phyloP scores from a whole-genome alignment of 177 flowering plant genomes.

The Vitis hybrid region DNA sequence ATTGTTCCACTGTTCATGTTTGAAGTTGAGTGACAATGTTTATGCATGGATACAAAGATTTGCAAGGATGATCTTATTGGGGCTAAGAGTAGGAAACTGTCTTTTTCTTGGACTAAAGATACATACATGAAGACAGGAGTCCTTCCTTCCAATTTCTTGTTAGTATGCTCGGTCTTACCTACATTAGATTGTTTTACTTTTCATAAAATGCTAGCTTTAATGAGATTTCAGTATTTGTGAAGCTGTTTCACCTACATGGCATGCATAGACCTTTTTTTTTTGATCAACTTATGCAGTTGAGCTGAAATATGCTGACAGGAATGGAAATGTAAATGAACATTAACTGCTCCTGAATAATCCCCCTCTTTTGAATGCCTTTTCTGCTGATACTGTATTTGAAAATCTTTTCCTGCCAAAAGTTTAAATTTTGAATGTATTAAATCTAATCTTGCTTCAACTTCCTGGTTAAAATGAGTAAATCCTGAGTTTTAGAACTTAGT shows the following conservation, averaged over 20 bases:
- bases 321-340: too few relatives aligned
- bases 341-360: too few relatives aligned
- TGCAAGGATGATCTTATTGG: neutral
- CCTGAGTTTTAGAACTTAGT: neutral
- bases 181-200: neutral
- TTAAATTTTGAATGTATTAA: neutral
- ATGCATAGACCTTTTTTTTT: too few relatives aligned
- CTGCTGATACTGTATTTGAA: too few relatives aligned
- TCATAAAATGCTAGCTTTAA: neutral
- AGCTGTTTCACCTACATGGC: neutral
- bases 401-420: neutral
- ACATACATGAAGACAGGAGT: neutral
- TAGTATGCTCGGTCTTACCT: neutral
- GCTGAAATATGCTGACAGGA: too few relatives aligned
- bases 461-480: neutral
- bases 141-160: neutral
- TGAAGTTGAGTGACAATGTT: neutral
- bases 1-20: neutral
- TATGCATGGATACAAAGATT: neutral
- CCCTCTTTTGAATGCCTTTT: neutral
- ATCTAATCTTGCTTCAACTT: neutral
- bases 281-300: too few relatives aligned
- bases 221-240: neutral
- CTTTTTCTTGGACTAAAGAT: neutral
- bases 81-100: neutral